These are phyloP conservation scores for Rhododendron kiyosumense DNA, from an alignment of 148 eudicot species.

Conservation along the genomic window DNA sequence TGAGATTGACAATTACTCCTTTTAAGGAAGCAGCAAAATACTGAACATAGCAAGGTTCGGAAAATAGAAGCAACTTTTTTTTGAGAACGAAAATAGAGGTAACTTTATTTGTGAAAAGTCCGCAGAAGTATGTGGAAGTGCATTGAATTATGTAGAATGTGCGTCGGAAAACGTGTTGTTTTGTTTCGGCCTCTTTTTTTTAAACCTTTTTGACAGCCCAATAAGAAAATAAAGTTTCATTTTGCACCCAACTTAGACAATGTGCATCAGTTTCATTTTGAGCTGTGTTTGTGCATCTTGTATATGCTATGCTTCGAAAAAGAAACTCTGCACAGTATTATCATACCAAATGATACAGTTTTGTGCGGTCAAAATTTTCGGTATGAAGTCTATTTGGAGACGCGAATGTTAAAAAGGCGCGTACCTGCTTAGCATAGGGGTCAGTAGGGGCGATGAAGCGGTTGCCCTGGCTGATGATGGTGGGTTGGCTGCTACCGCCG, in stretches of 20 bases:
- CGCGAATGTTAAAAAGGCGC: not conserved
- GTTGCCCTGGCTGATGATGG: constrained; percentile 13
- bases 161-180: no score
- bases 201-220: no score
- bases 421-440: not conserved
- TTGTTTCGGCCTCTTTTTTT: no score
- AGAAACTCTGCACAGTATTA: no score
- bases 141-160: no score
- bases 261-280: not conserved
- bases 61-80: no score
- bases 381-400: not conserved
- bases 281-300: not conserved
- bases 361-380: not conserved
- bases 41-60: not conserved
- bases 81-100: no score
- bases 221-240: no score
- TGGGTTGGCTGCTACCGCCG: constrained; percentile 9
- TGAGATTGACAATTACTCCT: not conserved
- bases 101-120: no score
- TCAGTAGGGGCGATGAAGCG: constrained; percentile 8
- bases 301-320: not conserved
- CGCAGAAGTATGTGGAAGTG: no score
- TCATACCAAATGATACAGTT: not conserved
- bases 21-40: not conserved
- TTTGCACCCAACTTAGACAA: no score